phyloP scores from a whole-genome alignment of 257 asterid genomes.

The Solanum ahanhuiri region DNA sequence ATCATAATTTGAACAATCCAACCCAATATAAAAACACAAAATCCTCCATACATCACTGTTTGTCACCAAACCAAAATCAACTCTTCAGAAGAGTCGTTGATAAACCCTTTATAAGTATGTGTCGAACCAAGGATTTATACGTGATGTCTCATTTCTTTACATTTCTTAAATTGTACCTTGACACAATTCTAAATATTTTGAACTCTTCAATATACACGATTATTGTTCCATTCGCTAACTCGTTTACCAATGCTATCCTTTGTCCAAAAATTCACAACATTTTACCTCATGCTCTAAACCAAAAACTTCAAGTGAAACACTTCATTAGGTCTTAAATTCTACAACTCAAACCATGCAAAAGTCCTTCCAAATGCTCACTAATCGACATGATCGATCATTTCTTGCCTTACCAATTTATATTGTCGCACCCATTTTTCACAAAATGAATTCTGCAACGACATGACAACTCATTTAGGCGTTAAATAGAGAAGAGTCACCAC shows the following conservation, averaged over 20 bases:
- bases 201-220: neutral
- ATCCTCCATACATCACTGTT: neutral
- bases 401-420: neutral
- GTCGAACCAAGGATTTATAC: neutral
- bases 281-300: neutral
- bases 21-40: neutral
- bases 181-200: neutral
- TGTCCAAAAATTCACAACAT: neutral
- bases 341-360: neutral
- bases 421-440: neutral
- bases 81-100: too few relatives aligned
- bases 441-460: neutral
- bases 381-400: neutral
- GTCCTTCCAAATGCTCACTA: neutral
- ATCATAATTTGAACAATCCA: neutral
- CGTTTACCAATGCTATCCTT: neutral
- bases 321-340: neutral
- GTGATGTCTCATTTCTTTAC: neutral
- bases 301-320: neutral
- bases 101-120: neutral
- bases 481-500: neutral
- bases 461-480: neutral
- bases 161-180: neutral
- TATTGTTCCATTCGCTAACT: neutral
- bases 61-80: neutral